A percentile compares a stretch with the other conserved stretches of the same genome.
phyloP scores from a whole-genome alignment of 441 rosid genomes.

The Corymbia calophylla region DNA sequence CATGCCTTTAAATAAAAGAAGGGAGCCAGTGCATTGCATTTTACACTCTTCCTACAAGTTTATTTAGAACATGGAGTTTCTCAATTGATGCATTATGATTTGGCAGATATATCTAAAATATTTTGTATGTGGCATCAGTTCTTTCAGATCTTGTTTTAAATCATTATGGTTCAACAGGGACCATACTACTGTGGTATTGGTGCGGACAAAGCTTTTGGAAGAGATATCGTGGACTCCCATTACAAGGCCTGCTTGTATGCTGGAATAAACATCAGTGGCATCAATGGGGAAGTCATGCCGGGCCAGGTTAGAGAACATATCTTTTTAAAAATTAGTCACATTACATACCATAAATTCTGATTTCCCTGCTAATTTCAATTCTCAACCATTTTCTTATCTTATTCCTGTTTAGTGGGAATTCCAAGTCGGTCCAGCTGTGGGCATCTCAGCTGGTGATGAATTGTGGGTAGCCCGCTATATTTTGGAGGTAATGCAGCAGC shows the following conservation, averaged over 20 bases:
- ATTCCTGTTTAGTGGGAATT: not conserved
- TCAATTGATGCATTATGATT: not conserved
- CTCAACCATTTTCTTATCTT: not conserved
- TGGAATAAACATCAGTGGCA: not conserved
- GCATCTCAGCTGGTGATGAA: conserved; percentile 2
- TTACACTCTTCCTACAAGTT: not conserved
- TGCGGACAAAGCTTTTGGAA: not conserved
- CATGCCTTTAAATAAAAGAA: not conserved
- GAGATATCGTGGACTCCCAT: not conserved
- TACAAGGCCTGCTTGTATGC: conserved; percentile 3
- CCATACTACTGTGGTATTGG: conserved; percentile 4
- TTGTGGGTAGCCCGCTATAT: conserved; percentile 4
- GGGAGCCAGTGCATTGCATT: not conserved
- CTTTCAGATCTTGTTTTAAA: not conserved
- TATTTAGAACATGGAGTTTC: not conserved
- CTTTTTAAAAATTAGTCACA: not conserved
- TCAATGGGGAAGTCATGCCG: conserved; percentile 4
- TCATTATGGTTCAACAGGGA: not conserved
- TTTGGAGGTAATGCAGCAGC: not conserved
- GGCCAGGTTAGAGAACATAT: not conserved
- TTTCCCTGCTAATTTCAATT: not conserved
- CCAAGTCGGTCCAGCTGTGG: not conserved
- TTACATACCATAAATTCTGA: not conserved
- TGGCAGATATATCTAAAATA: not conserved
- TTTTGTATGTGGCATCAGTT: not conserved